A percentile compares a stretch with the other conserved stretches of the same genome.
These are phyloP conservation scores for Hyphopichia pseudoburtonii DNA, from an alignment of 1,139 yeast genomes.

Conservation along the genomic window DNA sequence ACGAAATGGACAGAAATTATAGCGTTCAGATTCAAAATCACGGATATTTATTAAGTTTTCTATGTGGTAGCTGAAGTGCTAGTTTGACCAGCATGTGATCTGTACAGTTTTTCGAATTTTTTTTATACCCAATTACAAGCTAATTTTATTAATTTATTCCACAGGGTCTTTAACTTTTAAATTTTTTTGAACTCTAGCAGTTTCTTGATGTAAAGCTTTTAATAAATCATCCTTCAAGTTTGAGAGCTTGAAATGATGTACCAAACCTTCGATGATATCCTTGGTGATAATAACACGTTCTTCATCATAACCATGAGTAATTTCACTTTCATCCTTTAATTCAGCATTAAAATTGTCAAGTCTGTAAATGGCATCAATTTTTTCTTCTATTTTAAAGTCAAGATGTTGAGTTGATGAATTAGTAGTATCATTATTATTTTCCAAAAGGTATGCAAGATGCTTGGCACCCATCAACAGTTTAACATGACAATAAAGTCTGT, in stretches of 20 bases:
- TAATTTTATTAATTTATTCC: conserved; percentile 3
- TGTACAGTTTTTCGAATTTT: neutral
- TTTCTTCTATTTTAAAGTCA: conserved; percentile 19
- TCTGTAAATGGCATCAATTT: conserved; percentile 20
- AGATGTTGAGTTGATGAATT: conserved; percentile 23
- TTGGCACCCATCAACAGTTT: conserved; percentile 77
- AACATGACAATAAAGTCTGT: conserved; percentile 80
- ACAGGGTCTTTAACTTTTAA: conserved; percentile 6
- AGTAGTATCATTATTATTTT: conserved; percentile 11
- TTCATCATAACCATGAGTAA: conserved; percentile 19
- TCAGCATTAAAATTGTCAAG: conserved; percentile 9
- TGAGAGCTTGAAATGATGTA: conserved; percentile 28
- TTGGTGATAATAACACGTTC: conserved; percentile 31
- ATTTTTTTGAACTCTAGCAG: conserved; percentile 13
- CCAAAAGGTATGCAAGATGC: conserved; percentile 58
- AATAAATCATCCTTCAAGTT: conserved; percentile 39
- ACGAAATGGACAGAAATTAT: no score
- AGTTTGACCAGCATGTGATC: no score
- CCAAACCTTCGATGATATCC: conserved; percentile 32
- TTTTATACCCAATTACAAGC: neutral
- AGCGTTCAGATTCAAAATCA: no score
- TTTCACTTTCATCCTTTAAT: conserved; percentile 6
- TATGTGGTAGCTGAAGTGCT: neutral
- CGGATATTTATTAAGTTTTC: no score
- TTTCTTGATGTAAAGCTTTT: conserved; percentile 52